phyloP scores from a whole-genome alignment of 495 filamentous ascomycete species.

The Penicillium desertorum region DNA sequence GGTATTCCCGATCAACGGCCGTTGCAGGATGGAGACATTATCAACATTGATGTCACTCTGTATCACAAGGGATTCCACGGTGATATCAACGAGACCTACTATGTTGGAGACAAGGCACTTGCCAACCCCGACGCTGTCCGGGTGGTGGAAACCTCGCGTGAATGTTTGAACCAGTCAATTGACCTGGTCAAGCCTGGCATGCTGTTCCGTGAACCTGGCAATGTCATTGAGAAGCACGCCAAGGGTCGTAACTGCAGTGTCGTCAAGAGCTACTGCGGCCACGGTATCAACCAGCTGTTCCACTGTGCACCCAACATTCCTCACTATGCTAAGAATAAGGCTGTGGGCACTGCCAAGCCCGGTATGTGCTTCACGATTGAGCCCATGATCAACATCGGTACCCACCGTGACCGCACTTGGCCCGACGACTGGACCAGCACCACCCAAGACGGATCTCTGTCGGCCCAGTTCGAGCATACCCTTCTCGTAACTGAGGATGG shows the following conservation, averaged over 20 bases:
- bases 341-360: conserved; percentile 77
- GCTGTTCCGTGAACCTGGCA: conserved; percentile 79
- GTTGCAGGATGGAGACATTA: conserved; percentile 78
- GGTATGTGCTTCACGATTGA: conserved; percentile 95
- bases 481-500: conserved; percentile 90
- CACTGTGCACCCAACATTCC: conserved; percentile 83
- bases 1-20: conserved; percentile 82
- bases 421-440: conserved; percentile 89
- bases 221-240: conserved; percentile 81
- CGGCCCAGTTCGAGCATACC: conserved; percentile 93
- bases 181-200: conserved; percentile 83
- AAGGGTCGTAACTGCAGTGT: conserved; percentile 77
- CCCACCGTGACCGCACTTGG: conserved; percentile 79
- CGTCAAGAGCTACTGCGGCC: conserved; percentile 86
- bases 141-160: conserved; percentile 79
- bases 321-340: conserved; percentile 90
- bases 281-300: conserved; percentile 84
- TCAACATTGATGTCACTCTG: conserved; percentile 86
- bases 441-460: conserved; percentile 76
- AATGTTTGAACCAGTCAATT: conserved; percentile 81
- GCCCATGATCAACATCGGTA: conserved; percentile 85
- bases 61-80: conserved; percentile 88
- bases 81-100: conserved; percentile 91
- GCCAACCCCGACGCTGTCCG: conserved; percentile 75
- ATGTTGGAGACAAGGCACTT: conserved; percentile 74